Conservation (phyloP, 495 filamentous ascomycete species). For the Aspergillus cristatus region DNA sequence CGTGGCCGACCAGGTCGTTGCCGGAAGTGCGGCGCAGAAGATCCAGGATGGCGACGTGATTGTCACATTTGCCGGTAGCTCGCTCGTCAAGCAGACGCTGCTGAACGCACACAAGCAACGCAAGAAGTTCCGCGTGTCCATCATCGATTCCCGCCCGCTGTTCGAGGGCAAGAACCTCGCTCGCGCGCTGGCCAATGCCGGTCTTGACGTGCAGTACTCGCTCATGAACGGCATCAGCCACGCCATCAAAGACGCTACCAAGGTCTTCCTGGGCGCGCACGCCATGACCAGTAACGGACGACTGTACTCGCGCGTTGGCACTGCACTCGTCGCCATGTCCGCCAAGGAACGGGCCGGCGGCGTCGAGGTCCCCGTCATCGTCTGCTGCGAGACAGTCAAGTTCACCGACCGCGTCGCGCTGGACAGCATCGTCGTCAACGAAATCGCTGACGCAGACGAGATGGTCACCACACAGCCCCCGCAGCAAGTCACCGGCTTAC, state of each 20-base stretch:
- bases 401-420: constrained; percentile 86
- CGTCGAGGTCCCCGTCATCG: constrained; percentile 66
- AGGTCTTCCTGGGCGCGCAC: constrained; percentile 80
- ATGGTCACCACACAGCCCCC: constrained; percentile 30
- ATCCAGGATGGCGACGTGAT: constrained; percentile 75
- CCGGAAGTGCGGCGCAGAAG: constrained; percentile 58
- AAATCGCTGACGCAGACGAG: constrained; percentile 68
- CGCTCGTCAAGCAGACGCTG: constrained; percentile 72
- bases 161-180: constrained; percentile 74
- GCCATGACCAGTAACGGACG: constrained; percentile 86
- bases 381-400: constrained; percentile 91
- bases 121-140: constrained; percentile 69
- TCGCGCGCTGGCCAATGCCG: constrained; percentile 52
- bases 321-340: constrained; percentile 78
- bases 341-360: constrained; percentile 56
- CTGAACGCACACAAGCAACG: constrained; percentile 58
- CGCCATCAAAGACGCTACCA: constrained; percentile 62
- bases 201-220: constrained; percentile 70
- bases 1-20: constrained; percentile 77
- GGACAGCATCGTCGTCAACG: constrained; percentile 87
- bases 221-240: constrained; percentile 66
- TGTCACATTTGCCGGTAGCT: constrained; percentile 82
- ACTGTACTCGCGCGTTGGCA: constrained; percentile 79
- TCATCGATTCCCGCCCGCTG: constrained; percentile 75
- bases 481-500: constrained; percentile 30